Evolutionary conservation across 169 alveolate genomes (phyloP).

Genomic region (Cryptosporidium xiaoi): DNA sequence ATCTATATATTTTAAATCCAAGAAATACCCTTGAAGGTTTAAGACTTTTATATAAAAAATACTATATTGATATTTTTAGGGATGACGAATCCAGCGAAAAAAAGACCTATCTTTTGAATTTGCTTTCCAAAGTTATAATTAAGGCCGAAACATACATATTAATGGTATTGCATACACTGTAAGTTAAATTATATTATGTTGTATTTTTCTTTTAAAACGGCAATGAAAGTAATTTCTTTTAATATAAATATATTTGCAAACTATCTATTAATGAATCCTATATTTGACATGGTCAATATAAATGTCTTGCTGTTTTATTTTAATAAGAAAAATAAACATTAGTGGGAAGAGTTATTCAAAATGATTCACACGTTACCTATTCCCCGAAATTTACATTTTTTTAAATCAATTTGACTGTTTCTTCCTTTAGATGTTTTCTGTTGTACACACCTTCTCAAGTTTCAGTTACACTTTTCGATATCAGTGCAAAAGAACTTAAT

Average conservation of each 20-base stretch:
- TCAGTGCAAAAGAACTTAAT: conserved; percentile 59
- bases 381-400: not conserved
- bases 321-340: no score
- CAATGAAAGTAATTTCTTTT: no score
- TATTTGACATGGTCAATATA: no score
- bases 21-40: conserved; percentile 62
- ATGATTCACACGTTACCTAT: not conserved
- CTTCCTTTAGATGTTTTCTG: conserved; percentile 44
- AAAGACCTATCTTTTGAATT: conserved; percentile 1
- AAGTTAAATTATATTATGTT: conserved; percentile 3
- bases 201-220: not conserved
- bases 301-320: no score
- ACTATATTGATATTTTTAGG: conserved; percentile 31
- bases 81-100: conserved; percentile 7
- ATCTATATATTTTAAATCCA: conserved; percentile 62
- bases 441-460: conserved; percentile 64
- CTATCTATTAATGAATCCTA: no score
- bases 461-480: conserved; percentile 57
- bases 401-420: not conserved
- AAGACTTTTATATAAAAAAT: conserved; percentile 53
- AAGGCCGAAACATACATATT: conserved; percentile 61
- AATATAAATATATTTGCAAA: not conserved
- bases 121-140: conserved; percentile 31
- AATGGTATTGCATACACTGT: conserved; percentile 46
- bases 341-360: no score